These are phyloP conservation scores for Pyropia haitanensis DNA, from an alignment of 23 red algal species.

Conservation along the genomic window DNA sequence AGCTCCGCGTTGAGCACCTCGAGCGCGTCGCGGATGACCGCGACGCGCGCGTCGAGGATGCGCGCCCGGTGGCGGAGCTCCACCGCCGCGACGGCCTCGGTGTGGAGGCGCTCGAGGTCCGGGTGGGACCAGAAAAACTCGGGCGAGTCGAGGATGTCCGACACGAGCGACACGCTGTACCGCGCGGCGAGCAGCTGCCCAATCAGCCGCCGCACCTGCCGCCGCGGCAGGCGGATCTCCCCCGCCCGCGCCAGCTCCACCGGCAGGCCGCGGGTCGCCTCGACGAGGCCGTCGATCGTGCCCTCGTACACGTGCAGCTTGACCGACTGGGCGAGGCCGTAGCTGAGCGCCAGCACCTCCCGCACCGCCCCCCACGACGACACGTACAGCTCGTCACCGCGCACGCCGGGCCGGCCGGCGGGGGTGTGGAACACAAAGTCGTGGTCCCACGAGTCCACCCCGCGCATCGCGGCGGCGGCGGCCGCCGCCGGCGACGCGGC, in stretches of 20 bases:
- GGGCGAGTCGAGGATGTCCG: constrained; percentile 89
- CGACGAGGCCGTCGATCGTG: constrained; percentile 65
- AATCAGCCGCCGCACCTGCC: constrained; percentile 57
- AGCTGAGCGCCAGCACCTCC: constrained; percentile 80
- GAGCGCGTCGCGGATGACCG: constrained; percentile 79
- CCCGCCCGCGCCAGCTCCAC: constrained; percentile 71
- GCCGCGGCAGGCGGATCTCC: constrained; percentile 31
- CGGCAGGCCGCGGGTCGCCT: constrained; percentile 62
- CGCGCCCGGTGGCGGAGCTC: constrained; percentile 66
- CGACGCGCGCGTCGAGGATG: constrained; percentile 59
- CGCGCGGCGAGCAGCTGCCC: constrained; percentile 79
- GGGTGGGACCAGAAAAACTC: constrained; percentile 91
- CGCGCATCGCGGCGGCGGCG: constrained; percentile 6
- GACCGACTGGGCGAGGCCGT: constrained; percentile 85
- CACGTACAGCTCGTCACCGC: constrained; percentile 73
- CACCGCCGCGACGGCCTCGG: constrained; percentile 56
- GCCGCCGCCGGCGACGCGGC: background rate
- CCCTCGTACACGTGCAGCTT: constrained; percentile 78
- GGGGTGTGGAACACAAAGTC: constrained; percentile 68
- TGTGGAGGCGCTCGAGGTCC: constrained; percentile 53
- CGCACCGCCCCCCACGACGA: constrained; percentile 29
- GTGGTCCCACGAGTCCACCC: constrained; percentile 83
- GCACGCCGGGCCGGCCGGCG: constrained; percentile 24
- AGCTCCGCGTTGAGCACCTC: constrained; percentile 93
- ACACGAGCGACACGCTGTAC: constrained; percentile 78